These are phyloP conservation scores for Chlorella sp. DNA, from an alignment of 139 green algal species.

Conservation along the genomic window DNA sequence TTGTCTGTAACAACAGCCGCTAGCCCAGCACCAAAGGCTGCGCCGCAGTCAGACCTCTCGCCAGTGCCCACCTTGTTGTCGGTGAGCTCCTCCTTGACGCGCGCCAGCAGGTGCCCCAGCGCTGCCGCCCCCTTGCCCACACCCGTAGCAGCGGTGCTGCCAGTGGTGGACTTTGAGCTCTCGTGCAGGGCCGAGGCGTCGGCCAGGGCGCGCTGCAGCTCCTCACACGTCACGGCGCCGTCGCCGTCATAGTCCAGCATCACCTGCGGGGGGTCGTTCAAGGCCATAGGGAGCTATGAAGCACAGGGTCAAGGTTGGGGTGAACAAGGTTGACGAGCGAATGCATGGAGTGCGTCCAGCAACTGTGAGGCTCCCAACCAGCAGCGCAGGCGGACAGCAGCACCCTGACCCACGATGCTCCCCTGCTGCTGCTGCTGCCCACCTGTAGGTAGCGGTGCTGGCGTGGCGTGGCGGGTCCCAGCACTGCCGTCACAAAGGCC, in stretches of 20 bases:
- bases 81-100: too few relatives aligned
- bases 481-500: constrained; percentile 5
- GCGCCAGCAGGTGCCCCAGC: too few relatives aligned
- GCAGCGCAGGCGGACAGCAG: not conserved
- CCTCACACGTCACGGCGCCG: not conserved
- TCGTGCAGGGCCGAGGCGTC: not conserved
- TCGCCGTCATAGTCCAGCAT: constrained; percentile 10
- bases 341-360: not conserved
- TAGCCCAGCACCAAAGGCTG: too few relatives aligned
- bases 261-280: too few relatives aligned
- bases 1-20: too few relatives aligned
- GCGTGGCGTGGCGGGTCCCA: not conserved
- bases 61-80: too few relatives aligned
- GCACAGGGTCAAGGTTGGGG: not conserved
- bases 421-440: not conserved
- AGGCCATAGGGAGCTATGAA: not conserved
- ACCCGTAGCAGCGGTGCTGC: not conserved
- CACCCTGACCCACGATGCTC: not conserved
- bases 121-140: too few relatives aligned
- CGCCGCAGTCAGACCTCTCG: too few relatives aligned
- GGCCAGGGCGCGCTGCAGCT: not conserved
- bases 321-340: not conserved
- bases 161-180: not conserved
- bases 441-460: constrained; percentile 8
- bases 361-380: not conserved